Base-by-base conservation (phyloP, 2,329 filamentous ascomycete genomes). In the Colletotrichum sp. region DNA sequence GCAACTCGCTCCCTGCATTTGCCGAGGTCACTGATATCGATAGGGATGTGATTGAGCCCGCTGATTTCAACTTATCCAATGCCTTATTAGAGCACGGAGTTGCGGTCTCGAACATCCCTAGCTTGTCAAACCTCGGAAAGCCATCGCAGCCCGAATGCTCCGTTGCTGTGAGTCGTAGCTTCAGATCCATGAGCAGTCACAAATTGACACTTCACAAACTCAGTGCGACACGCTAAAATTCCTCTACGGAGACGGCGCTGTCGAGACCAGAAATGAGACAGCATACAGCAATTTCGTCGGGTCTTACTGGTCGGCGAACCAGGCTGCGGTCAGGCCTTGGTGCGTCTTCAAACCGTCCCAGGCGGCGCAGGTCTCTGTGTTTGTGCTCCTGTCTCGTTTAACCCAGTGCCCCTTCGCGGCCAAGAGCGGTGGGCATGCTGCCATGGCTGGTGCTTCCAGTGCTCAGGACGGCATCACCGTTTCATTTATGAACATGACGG, bases 341-440 rank as follows among this genome's bases (percentile, higher is more conserved):
- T 83, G 30, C 10, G 5, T 32, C 30, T 83, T 78, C 30, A 86
- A 80, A 3, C 86, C 86, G 5, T 84, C 83, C 8, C 86, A 66
- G 2, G 75, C 81, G 3, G 68, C 71, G 13, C 79, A 82, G 7
- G 80, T 83, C 5, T 82, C 82, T 6, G 75, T 81, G 3, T 72
- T 78, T 13, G 76, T 83, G 9, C 85, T 16, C 85, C 86, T 71
- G 34, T n/a, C 52, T 18, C 67, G 52, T 34, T 9, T 74, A 6
- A 67, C 48, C 8, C 65, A 67, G 13, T 67, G 83, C 77, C 70
- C 73, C 36, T 75, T 77, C 21, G 77, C 77, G 6, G 66, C 64
- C 16, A 73, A 60, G 34, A 76, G 77, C 34, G 77, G 75, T 5
- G 77, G 77, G 6, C 77, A 77, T 21, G 69, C 64, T n/a, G 66